A percentile compares a stretch with the other conserved stretches of the same genome.
Evolutionary conservation across 257 asterid genomes (phyloP).

Genomic region (Anisodus tanguticus): DNA sequence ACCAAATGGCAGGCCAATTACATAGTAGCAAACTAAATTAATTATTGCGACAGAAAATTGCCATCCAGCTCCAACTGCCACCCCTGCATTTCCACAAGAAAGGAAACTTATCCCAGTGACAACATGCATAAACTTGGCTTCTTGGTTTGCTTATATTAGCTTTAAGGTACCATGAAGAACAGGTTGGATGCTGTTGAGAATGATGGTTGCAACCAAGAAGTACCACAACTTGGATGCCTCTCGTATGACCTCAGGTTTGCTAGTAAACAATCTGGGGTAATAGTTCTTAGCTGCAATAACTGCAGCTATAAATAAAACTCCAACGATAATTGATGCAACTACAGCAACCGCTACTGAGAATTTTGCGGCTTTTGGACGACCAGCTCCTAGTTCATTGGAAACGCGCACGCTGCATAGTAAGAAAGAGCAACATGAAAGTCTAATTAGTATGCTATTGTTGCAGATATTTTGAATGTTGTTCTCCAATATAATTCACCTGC

Average conservation of each 20-base stretch:
- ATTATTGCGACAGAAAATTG: conserved; percentile 65
- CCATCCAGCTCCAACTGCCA: conserved; percentile 94
- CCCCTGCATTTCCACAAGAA: conserved; percentile 50
- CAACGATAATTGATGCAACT: conserved; percentile 56
- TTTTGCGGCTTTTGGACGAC: conserved; percentile 69
- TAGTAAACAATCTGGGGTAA: conserved; percentile 61
- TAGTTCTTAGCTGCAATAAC: conserved; percentile 48
- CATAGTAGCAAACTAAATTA: conserved; percentile 60
- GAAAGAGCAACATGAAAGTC: neutral
- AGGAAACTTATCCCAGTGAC: neutral
- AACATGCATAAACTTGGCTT: neutral
- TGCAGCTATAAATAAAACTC: conserved; percentile 49
- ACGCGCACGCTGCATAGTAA: conserved; percentile 64
- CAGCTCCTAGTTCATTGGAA: conserved; percentile 79
- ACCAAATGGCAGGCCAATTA: conserved; percentile 78
- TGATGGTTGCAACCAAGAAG: conserved; percentile 64
- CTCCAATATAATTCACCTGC: neutral
- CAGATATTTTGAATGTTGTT: neutral
- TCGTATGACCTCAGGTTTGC: conserved; percentile 49
- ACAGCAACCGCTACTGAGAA: conserved; percentile 62
- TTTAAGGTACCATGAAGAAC: conserved; percentile 64
- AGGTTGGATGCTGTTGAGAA: conserved; percentile 80
- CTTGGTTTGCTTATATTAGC: neutral
- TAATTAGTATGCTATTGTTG: neutral
- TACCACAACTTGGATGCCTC: conserved; percentile 65